Percentiles rank a stretch among this genome's conserved stretches.
Conservation (phyloP, 164 flowering plant species). For the Vitis riparia region DNA sequence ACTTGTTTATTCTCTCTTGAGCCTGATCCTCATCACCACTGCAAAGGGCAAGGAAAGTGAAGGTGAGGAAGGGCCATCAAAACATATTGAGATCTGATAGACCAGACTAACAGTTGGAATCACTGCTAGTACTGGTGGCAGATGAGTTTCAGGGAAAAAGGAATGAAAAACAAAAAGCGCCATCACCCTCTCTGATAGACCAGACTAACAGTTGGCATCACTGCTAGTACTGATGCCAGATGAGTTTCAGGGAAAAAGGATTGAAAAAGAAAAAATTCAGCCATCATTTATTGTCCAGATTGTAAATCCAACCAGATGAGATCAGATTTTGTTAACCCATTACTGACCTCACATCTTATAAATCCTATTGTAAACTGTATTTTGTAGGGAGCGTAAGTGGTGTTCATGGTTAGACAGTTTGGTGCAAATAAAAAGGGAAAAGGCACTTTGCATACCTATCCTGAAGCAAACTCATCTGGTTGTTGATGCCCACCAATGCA, state of each 20-base stretch:
- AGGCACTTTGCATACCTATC: constrained; percentile 62
- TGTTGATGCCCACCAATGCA: constrained; percentile 89
- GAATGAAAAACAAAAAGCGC: too few relatives aligned
- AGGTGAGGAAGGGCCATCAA: neutral
- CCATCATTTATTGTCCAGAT: neutral
- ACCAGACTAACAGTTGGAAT: neutral
- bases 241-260: too few relatives aligned
- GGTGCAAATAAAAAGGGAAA: neutral
- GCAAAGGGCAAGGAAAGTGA: constrained; percentile 21
- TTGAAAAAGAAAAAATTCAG: neutral
- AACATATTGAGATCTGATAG: neutral
- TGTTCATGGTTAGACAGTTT: neutral
- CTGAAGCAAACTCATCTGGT: constrained; percentile 95
- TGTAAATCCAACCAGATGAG: neutral
- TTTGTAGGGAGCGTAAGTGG: neutral
- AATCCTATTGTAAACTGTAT: neutral
- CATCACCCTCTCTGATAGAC: too few relatives aligned
- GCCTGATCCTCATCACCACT: constrained; percentile 99
- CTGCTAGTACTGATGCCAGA: too few relatives aligned
- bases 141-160: neutral
- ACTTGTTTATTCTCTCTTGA: constrained; percentile 90
- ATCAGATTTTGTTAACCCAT: neutral
- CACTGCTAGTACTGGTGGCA: neutral
- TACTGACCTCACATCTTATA: neutral
- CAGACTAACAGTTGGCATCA: too few relatives aligned